Base-by-base conservation (phyloP, 257 asterid genomes). In the Nicotiana paniculata region DNA sequence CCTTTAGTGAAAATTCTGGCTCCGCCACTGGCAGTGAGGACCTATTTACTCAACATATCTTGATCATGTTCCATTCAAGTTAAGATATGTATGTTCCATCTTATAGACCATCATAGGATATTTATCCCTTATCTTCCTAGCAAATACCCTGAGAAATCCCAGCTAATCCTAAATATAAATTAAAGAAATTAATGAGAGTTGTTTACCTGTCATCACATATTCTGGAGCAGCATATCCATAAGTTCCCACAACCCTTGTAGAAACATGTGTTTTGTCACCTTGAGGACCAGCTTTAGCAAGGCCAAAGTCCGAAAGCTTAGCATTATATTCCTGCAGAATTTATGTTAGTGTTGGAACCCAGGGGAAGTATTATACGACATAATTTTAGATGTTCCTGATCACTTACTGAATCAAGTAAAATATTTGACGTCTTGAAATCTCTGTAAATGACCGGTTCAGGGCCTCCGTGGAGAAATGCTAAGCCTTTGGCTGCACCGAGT, bases 251-350 rank as follows among this genome's bases (percentile, higher is more conserved):
- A 95, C 99, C 81, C 98, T 84, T 13, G 99, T 95, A 13, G 99
- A 95, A 82, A 95, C 99, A 67, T 95, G 99, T 0, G 99, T 93
- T 84, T 92, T 95, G 84, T 95, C 99, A 62, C 98, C 99, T 83
- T 89, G 99, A 75, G 99, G 99, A 72, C 98, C 99, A 13, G 99
- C 99, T 88, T 93, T 95, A 18, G 99, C 99, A 86, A 95, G 90
- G 69, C 99, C 99, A 59, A 95, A 95, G 86, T 95, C 99, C 1
- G 99, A 95, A 78, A 95, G 97, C 91, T 95, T 95, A 18, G 97
- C 96, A 57, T 91, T 95, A 67, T 95, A 95, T 68, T 93, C 99
- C 99, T 95, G 84, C 80, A 81, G 80, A 79, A 81, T 26, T 37
- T n/a, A 48, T 37, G 61, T 74, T 55, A 59, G 8, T 28, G n/a